phyloP scores from a whole-genome alignment of 305 asterid genomes.

The Fraxinus sp. region DNA sequence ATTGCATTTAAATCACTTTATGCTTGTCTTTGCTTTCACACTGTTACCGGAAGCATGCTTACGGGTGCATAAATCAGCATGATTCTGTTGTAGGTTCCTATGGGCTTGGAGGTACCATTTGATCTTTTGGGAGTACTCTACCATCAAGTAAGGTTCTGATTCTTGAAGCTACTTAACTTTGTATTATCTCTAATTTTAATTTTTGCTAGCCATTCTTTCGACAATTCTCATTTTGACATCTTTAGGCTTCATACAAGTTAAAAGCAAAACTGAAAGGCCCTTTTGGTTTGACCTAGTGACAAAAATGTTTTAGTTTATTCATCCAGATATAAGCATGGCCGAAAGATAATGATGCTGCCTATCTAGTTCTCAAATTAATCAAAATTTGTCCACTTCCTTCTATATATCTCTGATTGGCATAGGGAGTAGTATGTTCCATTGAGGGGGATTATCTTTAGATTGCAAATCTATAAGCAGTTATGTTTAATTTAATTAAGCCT shows the following conservation, averaged over 20 bases:
- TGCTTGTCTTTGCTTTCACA: not conserved
- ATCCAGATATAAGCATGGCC: not conserved
- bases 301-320: not conserved
- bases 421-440: not conserved
- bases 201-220: not conserved
- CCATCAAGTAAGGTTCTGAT: slow-evolving; percentile 65
- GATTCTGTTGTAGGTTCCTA: slow-evolving; percentile 53
- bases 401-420: not conserved
- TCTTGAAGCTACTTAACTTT: not conserved
- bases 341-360: not conserved
- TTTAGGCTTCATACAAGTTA: slow-evolving; percentile 5
- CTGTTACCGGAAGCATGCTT: not conserved
- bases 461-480: not conserved
- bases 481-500: not conserved
- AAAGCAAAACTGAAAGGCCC: not conserved
- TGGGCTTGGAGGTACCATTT: slow-evolving; percentile 83
- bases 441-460: not conserved
- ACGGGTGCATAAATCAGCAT: slow-evolving; percentile 21
- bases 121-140: slow-evolving; percentile 78
- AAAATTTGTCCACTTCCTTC: not conserved
- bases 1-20: not conserved
- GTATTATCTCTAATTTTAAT: not conserved
- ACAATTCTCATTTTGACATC: slow-evolving; percentile 4
- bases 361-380: not conserved
- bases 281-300: not conserved